Evolutionary conservation across 306 rosid species (phyloP).

Genomic region (Abrus pulchellus): DNA sequence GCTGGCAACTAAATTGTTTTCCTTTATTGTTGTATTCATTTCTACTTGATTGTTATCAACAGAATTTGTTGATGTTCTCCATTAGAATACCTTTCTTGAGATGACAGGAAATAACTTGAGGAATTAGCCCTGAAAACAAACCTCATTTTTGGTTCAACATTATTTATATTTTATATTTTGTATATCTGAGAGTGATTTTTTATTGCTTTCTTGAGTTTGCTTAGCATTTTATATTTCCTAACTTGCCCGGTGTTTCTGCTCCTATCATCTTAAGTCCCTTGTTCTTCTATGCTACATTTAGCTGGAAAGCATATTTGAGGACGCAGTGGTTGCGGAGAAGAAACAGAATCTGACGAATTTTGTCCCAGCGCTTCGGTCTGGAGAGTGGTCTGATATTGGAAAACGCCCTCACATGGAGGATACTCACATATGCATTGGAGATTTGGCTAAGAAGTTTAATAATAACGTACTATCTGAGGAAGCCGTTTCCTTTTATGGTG

Average conservation of each 20-base stretch:
- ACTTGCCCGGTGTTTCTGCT: not conserved
- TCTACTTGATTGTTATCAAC: not conserved
- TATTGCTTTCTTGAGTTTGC: conserved; percentile 22
- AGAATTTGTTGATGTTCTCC: not conserved
- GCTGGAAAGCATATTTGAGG: conserved; percentile 94
- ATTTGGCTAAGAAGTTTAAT: conserved; percentile 76
- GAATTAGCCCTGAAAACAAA: not conserved
- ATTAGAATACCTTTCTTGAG: not conserved
- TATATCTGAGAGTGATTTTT: not conserved
- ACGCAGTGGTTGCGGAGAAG: conserved; percentile 64
- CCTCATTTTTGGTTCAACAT: not conserved
- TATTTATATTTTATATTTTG: too few species aligned
- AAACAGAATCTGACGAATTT: conserved; percentile 62
- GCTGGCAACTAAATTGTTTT: conserved; percentile 8
- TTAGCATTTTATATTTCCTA: conserved; percentile 7
- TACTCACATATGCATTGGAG: conserved; percentile 88
- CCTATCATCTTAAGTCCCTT: conserved; percentile 15
- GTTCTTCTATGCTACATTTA: conserved; percentile 45
- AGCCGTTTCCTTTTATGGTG: conserved; percentile 92
- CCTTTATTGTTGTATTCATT: conserved; percentile 12
- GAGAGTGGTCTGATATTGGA: conserved; percentile 96
- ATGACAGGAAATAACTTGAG: not conserved
- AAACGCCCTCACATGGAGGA: conserved; percentile 84
- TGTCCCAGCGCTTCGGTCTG: conserved; percentile 81
- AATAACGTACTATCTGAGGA: conserved; percentile 51